These are phyloP conservation scores for Harrya chromipes DNA, from an alignment of 768 basidiomycete genomes.

Conservation along the genomic window DNA sequence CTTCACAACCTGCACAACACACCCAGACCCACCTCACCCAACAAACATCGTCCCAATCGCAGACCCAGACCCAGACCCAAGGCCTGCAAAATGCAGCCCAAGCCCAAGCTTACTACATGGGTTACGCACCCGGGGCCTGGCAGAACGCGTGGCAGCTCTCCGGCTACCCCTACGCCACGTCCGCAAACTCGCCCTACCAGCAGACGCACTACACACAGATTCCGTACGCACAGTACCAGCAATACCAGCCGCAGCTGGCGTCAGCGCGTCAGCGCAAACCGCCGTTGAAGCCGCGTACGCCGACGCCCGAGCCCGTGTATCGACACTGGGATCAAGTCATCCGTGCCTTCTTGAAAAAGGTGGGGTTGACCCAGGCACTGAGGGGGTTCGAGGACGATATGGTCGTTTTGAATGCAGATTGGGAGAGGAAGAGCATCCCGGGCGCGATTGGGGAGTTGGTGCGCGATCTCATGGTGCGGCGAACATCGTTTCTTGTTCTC, in stretches of 20 bases:
- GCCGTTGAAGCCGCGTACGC: slow-evolving; percentile 27
- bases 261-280: slow-evolving; percentile 29
- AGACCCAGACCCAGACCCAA: slow-evolving; percentile 12
- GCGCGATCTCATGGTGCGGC: slow-evolving; percentile 48
- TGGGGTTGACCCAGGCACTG: slow-evolving; percentile 56
- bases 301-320: slow-evolving; percentile 43
- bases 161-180: slow-evolving; percentile 29
- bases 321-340: slow-evolving; percentile 63
- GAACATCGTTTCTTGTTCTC: background rate
- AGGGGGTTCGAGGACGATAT: slow-evolving; percentile 69
- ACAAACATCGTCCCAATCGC: slow-evolving; percentile 9
- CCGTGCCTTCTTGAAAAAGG: slow-evolving; percentile 48
- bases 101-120: slow-evolving; percentile 27
- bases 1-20: slow-evolving; percentile 19
- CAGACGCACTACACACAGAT: slow-evolving; percentile 34
- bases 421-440: slow-evolving; percentile 58
- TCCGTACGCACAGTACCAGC: slow-evolving; percentile 34
- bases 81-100: slow-evolving; percentile 29
- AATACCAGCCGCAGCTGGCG: slow-evolving; percentile 27
- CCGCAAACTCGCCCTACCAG: slow-evolving; percentile 31
- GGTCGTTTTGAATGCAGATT: slow-evolving; percentile 62
- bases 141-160: slow-evolving; percentile 35
- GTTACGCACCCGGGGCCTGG: slow-evolving; percentile 33
- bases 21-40: slow-evolving; percentile 19
- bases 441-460: slow-evolving; percentile 52